A percentile compares a stretch with the other conserved stretches of the same genome.
Conservation (phyloP, 208 protist species). For the Acanthamoeba culbertsoni region DNA sequence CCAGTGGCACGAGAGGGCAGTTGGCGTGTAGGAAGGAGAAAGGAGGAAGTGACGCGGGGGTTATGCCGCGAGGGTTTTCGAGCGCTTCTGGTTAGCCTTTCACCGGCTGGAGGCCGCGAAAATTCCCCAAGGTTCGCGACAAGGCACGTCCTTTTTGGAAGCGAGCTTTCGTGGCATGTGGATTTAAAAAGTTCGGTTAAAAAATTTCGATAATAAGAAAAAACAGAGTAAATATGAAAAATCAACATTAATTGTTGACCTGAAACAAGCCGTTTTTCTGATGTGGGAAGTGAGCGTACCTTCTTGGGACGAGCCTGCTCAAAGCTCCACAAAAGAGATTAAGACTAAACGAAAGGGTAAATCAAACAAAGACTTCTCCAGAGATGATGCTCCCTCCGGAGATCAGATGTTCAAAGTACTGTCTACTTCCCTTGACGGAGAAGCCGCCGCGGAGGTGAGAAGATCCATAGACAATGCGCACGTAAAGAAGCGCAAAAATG, state of each 20-base stretch:
- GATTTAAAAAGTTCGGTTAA: no score
- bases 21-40: no score
- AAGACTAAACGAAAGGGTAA: background rate
- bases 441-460: background rate
- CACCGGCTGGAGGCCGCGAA: no score
- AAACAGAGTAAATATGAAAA: background rate
- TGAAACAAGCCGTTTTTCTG: background rate
- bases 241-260: background rate
- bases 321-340: background rate
- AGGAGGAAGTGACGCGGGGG: no score
- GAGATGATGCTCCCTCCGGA: background rate
- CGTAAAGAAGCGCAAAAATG: background rate
- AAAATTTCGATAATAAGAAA: background rate
- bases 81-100: no score
- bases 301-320: background rate
- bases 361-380: background rate
- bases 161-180: no score
- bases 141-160: no score
- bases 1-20: no score
- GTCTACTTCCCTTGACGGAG: background rate
- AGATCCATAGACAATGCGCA: background rate
- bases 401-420: background rate
- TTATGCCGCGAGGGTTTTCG: no score
- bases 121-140: no score
- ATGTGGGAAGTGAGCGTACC: slow-evolving; percentile 10